phyloP scores from a whole-genome alignment of 805 yeast species.

The Wickerhamomyces strasburgensis region DNA sequence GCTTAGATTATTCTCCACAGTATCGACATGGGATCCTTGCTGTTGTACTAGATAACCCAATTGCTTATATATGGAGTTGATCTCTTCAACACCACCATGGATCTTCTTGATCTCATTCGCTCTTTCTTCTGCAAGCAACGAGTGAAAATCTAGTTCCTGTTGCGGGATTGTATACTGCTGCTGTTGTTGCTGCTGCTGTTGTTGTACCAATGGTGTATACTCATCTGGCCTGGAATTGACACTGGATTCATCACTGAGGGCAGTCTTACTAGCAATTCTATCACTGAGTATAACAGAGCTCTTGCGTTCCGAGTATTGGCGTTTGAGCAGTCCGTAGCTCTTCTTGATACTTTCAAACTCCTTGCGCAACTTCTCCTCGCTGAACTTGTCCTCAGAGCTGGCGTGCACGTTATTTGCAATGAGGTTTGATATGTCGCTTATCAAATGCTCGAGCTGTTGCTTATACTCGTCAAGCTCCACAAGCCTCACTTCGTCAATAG shows the following conservation, averaged over 20 bases:
- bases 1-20: constrained; percentile 74
- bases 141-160: constrained; percentile 59
- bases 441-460: constrained; percentile 30
- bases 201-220: constrained; percentile 18
- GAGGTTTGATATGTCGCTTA: constrained; percentile 21
- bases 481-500: constrained; percentile 23
- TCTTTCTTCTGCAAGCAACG: constrained; percentile 63
- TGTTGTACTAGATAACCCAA: constrained; percentile 71
- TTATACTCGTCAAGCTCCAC: constrained; percentile 24
- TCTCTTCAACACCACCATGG: constrained; percentile 75
- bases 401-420: constrained; percentile 12
- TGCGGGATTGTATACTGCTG: constrained; percentile 34
- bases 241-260: constrained; percentile 21
- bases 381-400: constrained; percentile 21
- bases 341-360: constrained; percentile 52
- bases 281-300: constrained; percentile 34
- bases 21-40: constrained; percentile 82
- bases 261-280: constrained; percentile 11
- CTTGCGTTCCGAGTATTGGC: constrained; percentile 46
- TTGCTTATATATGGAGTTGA: constrained; percentile 80
- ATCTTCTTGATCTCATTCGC: constrained; percentile 68
- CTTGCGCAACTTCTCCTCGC: constrained; percentile 39
- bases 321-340: constrained; percentile 37
- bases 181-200: constrained; percentile 30
- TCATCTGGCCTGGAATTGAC: constrained; percentile 8